Evolutionary conservation across 805 yeast species (phyloP).

Genomic region (Nakazawaea populi): DNA sequence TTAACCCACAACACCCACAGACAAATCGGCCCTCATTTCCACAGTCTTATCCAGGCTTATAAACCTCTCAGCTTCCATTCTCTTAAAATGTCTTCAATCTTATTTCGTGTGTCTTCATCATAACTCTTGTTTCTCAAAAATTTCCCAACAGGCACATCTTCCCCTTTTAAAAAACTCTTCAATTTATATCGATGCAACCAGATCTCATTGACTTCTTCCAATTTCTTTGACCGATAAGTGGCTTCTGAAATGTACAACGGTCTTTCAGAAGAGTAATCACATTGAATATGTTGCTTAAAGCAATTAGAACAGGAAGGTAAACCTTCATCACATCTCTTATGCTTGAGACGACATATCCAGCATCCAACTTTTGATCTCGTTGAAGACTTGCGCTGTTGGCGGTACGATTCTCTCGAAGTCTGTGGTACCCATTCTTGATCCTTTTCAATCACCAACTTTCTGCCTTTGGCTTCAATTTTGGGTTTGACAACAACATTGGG

Average conservation of each 20-base stretch:
- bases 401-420: too few species aligned
- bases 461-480: too few species aligned
- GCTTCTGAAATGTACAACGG: background rate
- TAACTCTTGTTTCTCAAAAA: background rate
- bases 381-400: too few species aligned
- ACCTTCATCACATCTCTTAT: slow-evolving; percentile 5
- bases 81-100: background rate
- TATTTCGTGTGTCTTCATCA: background rate
- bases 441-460: too few species aligned
- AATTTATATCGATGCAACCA: slow-evolving; percentile 9
- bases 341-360: slow-evolving; percentile 9
- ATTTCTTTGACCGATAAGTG: background rate
- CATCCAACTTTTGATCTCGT: slow-evolving; percentile 4
- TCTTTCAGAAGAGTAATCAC: background rate
- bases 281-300: slow-evolving; percentile 3
- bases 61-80: background rate
- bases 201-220: slow-evolving; percentile 1
- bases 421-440: too few species aligned
- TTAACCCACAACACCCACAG: too few species aligned
- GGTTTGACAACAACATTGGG: too few species aligned
- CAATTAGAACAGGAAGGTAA: slow-evolving; percentile 5
- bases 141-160: background rate
- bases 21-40: too few species aligned
- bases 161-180: background rate
- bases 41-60: background rate